Evolutionary conservation across 495 filamentous ascomycete genomes (phyloP).

Genomic region (Aspergillus bertholletiae): DNA sequence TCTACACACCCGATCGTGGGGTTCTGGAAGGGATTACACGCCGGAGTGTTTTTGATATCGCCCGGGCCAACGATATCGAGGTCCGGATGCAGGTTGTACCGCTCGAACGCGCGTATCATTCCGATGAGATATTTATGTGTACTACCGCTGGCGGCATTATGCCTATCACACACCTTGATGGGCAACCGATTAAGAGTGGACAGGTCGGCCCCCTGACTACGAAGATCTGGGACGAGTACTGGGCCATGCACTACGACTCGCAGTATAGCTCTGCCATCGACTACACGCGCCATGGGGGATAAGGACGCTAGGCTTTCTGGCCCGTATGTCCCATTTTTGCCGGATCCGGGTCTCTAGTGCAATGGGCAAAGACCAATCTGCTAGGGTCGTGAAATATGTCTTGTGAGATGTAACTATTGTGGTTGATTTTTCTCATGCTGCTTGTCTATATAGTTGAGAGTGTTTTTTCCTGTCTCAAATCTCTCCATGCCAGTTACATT

Average conservation of each 20-base stretch:
- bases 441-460: too few relatives aligned
- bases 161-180: constrained; percentile 36
- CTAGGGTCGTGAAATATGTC: too few relatives aligned
- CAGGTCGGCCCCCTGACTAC: constrained; percentile 35
- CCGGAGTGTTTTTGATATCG: constrained; percentile 32
- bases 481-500: too few relatives aligned
- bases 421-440: too few relatives aligned
- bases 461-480: too few relatives aligned
- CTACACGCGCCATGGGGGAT: too few relatives aligned
- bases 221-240: constrained; percentile 39
- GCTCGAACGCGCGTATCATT: constrained; percentile 23
- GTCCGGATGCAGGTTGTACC: constrained; percentile 27
- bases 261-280: too few relatives aligned
- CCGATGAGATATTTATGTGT: constrained; percentile 37
- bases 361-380: too few relatives aligned
- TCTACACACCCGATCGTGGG: constrained; percentile 30
- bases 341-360: too few relatives aligned
- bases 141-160: constrained; percentile 40
- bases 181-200: constrained; percentile 27
- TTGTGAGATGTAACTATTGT: too few relatives aligned
- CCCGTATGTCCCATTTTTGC: too few relatives aligned
- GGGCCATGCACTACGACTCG: constrained; percentile 37
- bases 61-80: constrained; percentile 14
- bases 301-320: too few relatives aligned
- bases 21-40: constrained; percentile 31